These are phyloP conservation scores for Sporothrix schenckii DNA, from an alignment of 2,329 filamentous ascomycete genomes.

Conservation along the genomic window DNA sequence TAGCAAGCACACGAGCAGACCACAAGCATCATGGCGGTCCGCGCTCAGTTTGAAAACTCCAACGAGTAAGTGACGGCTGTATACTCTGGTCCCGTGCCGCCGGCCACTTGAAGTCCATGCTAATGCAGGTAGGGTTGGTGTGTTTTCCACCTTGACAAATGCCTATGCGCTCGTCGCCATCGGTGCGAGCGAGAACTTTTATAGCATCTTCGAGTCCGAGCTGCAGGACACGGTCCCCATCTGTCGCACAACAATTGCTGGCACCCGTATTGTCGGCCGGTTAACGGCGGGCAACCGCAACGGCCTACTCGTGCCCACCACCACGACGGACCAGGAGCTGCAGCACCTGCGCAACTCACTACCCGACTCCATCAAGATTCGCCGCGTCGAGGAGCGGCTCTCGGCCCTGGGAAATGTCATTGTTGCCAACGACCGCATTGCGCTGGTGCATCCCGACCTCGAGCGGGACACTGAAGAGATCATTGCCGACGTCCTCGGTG, in stretches of 20 bases:
- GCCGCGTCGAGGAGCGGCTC: constrained; percentile 95
- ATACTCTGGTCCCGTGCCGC: neutral
- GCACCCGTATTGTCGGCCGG: constrained; percentile 92
- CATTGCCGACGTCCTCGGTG: constrained; percentile 87
- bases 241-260: constrained; percentile 93
- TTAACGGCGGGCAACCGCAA: constrained; percentile 96
- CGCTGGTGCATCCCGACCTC: constrained; percentile 91
- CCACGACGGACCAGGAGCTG: constrained; percentile 95
- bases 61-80: constrained; percentile 69
- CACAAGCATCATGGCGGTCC: constrained; percentile 61
- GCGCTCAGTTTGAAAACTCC: constrained; percentile 83
- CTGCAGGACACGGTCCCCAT: constrained; percentile 97
- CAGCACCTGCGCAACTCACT: constrained; percentile 95
- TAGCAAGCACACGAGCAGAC: constrained; percentile 21
- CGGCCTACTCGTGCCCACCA: constrained; percentile 92
- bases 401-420: constrained; percentile 97
- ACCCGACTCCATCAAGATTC: constrained; percentile 88
- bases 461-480: constrained; percentile 99
- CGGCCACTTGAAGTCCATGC: neutral
- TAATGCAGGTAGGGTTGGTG: constrained; percentile 71
- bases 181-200: constrained; percentile 98
- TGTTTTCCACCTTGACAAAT: constrained; percentile 96
- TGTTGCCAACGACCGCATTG: constrained; percentile 94
- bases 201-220: constrained; percentile 97
- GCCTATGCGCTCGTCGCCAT: constrained; percentile 93